A percentile compares a stretch with the other conserved stretches of the same genome.
Evolutionary conservation across 371 early-diverging fungal species (phyloP).

Genomic region (Saksenaea vasiformis): DNA sequence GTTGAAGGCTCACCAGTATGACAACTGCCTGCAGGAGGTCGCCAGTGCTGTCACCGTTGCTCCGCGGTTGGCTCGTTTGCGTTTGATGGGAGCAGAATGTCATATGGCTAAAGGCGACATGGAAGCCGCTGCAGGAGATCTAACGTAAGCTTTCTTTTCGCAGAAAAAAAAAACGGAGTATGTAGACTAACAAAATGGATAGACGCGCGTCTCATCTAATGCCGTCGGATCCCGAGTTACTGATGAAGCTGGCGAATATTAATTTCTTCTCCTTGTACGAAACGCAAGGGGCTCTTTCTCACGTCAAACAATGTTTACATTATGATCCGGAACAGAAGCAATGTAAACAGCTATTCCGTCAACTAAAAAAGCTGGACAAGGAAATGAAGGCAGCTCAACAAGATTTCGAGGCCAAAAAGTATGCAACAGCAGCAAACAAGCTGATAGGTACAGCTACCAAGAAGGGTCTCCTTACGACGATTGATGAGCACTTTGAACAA

Average conservation of each 20-base stretch:
- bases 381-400: slow-evolving; percentile 61
- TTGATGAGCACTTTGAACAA: slow-evolving; percentile 46
- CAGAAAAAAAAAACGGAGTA: background rate
- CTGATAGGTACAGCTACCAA: slow-evolving; percentile 51
- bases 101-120: slow-evolving; percentile 72
- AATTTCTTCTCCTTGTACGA: slow-evolving; percentile 75
- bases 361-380: slow-evolving; percentile 81
- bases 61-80: slow-evolving; percentile 59
- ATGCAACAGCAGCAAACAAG: slow-evolving; percentile 67
- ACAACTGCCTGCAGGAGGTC: slow-evolving; percentile 63
- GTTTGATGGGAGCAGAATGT: slow-evolving; percentile 73
- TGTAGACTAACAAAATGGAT: background rate
- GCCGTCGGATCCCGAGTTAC: slow-evolving; percentile 64
- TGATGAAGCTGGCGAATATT: slow-evolving; percentile 70
- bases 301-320: slow-evolving; percentile 83
- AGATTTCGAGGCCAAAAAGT: slow-evolving; percentile 57
- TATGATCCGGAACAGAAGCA: slow-evolving; percentile 89
- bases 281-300: slow-evolving; percentile 65
- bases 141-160: slow-evolving; percentile 49
- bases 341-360: slow-evolving; percentile 76
- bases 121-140: slow-evolving; percentile 84
- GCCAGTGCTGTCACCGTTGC: slow-evolving; percentile 58
- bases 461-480: slow-evolving; percentile 51
- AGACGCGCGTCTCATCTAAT: slow-evolving; percentile 73
- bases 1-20: slow-evolving; percentile 45